Evolutionary conservation across 805 yeast genomes (phyloP), one percentile per base, ranked within the genome.

Genomic region (Metschnikowia henanensis): DNA sequence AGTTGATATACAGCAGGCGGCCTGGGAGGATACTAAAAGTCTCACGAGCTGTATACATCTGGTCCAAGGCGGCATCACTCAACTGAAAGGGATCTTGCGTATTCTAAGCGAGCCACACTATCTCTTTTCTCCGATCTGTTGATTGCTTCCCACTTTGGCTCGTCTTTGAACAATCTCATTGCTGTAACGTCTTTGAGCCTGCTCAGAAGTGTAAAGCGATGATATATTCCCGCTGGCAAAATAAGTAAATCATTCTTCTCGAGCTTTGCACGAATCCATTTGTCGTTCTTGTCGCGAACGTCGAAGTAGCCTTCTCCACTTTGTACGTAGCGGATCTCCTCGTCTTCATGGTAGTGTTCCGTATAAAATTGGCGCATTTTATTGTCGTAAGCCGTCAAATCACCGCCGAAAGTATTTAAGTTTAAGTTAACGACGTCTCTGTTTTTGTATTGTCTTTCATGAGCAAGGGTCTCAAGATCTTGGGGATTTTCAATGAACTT

Each of bases 301-400:
- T 92, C 98, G 59, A 92, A 92, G 65, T 77, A 92, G 0, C 99
- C 98, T 43, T 81, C 85, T 9, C 99, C 99, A 21, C 85, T 96
- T 16, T 85, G 59, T 41, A 90, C 80, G 66, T 90, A 92, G 52
- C 99, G 73, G 60, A 92, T 92, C 69, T 92, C 99, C 66, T 92
- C 99, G 61, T 92, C 99, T 61, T 92, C 98, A 61, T 92, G 99
- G 41, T 89, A 73, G 64, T 92, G 99, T 59, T 92, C 97, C 36
- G 76, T 70, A 68, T 81, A 87, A 64, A 91, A 90, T 33, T 67
- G 75, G 50, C 77, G 72, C 63, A 92, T 72, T 62, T 89, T 88
- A 39, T 69, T 72, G 51, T 79, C 73, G 56, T 86, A 79, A 0
- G 78, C 83, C 3, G 59, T 62, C 10, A 60, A 43, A 41, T 79